Evolutionary conservation across 306 rosid species (phyloP), one percentile per base, ranked within the genome.

Genomic region (Cicer chorassanicum): DNA sequence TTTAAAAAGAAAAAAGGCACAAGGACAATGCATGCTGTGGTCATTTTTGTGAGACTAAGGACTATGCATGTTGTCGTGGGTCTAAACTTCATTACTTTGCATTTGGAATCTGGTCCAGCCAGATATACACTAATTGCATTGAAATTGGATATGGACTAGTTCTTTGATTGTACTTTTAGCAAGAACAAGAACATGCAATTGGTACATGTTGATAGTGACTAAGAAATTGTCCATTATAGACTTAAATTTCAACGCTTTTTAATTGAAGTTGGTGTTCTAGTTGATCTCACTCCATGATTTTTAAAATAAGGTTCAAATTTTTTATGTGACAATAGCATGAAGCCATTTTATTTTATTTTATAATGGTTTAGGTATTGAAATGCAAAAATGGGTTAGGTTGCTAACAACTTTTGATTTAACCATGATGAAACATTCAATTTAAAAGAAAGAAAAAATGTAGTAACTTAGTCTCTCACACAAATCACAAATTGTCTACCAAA

Each of bases 371-470:
- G 85, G 78, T 82, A 70, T 11, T 50, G 51, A 73, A 48, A 16
- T 43, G 65, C 49, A 14, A 19, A 19, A 56, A 57, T 87, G 84
- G 90, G 24, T 79, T 84, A 64, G 88, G 84, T 87, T 57, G 63
- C 86, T 81, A 68, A 73, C 36, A 81, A 61, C 79, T 65, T 24
- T 43, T 39, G 65, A 70, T 19, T 42, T 15, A 40, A 76, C 49
- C 41, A 45, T 5, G 34, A 55, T 11, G 42, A 40, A 61, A 65
- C 7, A 7, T 65, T 64, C 7, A 56, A 41, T 54, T 76, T 9
- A 48, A 79, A 54, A 13, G 53, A 11, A 44, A 68, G n/a, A 55
- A 55, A 70, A 38, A 59, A 29, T 65, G 51, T 48, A n/a, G 82
- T 42, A 21, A 63, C 50, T 29, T 43, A 69, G 49, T 54, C 61